Percentiles rank a stretch among this genome's conserved stretches.
These are phyloP conservation scores for Bullera alba DNA, from an alignment of 768 basidiomycete genomes.

Conservation along the genomic window DNA sequence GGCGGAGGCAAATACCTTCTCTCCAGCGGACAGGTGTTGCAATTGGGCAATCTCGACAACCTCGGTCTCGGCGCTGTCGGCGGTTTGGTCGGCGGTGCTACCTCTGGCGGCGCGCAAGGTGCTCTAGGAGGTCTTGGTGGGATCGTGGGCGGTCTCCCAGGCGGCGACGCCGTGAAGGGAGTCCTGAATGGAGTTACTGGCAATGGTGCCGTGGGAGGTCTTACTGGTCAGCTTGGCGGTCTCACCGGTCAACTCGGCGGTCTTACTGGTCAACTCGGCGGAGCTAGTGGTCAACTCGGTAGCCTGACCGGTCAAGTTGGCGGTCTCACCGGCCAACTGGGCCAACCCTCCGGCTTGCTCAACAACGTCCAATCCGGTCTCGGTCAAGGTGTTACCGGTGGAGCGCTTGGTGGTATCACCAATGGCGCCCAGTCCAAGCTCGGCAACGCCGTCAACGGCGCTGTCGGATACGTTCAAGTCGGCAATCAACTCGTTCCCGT, in stretches of 20 bases:
- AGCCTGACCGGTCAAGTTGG: constrained; percentile 4
- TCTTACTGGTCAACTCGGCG: too few species aligned
- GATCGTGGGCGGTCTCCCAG: constrained; percentile 11
- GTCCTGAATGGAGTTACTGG: too few species aligned
- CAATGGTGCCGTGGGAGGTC: too few species aligned
- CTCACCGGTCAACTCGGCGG: constrained; percentile 7
- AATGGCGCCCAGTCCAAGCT: not conserved
- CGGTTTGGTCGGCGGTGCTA: constrained; percentile 3
- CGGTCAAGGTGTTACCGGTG: too few species aligned
- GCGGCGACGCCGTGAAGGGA: too few species aligned
- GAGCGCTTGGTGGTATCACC: not conserved
- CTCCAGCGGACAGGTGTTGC: not conserved
- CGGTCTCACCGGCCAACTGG: not conserved
- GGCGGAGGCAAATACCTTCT: not conserved
- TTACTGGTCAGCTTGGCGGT: too few species aligned
- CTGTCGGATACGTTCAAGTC: not conserved
- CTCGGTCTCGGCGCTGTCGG: constrained; percentile 3
- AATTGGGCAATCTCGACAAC: not conserved
- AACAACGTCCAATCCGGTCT: not conserved
- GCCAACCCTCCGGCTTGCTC: not conserved
- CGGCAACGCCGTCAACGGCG: not conserved
- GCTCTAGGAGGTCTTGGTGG: constrained; percentile 2
- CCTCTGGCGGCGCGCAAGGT: not conserved
- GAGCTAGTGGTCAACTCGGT: too few species aligned
- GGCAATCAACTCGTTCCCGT: not conserved